Conservation (phyloP, 2,329 filamentous ascomycete species). For the Tolypocladium capitatum region DNA sequence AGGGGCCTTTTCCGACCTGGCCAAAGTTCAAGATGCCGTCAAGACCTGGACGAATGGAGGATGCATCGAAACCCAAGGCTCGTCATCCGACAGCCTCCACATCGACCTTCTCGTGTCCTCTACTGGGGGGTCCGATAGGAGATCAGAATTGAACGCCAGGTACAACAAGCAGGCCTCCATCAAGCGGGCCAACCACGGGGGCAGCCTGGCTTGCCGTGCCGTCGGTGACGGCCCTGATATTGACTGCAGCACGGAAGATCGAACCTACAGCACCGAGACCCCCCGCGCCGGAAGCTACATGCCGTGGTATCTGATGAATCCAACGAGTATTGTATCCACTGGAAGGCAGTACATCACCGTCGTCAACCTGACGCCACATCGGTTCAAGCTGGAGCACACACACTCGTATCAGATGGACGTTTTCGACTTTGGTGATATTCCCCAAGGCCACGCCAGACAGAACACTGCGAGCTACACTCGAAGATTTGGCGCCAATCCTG, state of each 20-base stretch:
- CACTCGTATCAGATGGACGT: constrained; percentile 18
- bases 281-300: neutral
- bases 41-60: no score
- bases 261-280: neutral
- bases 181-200: neutral
- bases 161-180: neutral
- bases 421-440: constrained; percentile 19
- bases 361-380: constrained; percentile 20
- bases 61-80: no score
- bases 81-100: no score
- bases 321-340: neutral
- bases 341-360: constrained; percentile 15
- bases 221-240: neutral
- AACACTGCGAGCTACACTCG: constrained; percentile 13
- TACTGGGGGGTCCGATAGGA: no score
- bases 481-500: constrained; percentile 3
- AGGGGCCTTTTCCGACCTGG: no score
- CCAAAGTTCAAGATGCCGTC: no score
- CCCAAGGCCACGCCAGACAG: constrained; percentile 17
- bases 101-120: no score
- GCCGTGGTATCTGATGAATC: neutral
- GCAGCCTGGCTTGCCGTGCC: constrained; percentile 2
- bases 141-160: no score
- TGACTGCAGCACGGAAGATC: neutral
- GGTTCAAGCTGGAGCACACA: constrained; percentile 11